A percentile compares a stretch with the other conserved stretches of the same genome.
These are phyloP conservation scores for Fusarium sp. DNA, from an alignment of 2,329 filamentous ascomycete species.

Conservation along the genomic window DNA sequence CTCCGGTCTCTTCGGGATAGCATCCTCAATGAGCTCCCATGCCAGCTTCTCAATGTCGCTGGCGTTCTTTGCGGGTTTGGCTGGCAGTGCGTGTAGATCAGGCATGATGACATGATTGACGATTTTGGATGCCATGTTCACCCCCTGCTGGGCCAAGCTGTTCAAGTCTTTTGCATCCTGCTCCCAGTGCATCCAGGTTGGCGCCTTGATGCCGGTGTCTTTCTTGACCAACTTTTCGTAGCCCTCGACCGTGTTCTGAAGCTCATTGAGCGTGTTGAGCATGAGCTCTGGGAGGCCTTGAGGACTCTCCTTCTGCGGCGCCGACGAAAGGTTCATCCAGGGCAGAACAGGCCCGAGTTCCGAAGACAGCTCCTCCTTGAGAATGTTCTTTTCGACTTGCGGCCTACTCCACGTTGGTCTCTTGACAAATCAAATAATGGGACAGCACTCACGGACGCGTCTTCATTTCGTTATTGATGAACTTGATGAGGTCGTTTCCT, in stretches of 20 bases:
- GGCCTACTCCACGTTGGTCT: slow-evolving; percentile 5
- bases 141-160: slow-evolving; percentile 43
- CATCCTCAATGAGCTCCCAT: slow-evolving; percentile 48
- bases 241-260: slow-evolving; percentile 31
- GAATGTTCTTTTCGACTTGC: neutral
- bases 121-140: slow-evolving; percentile 37
- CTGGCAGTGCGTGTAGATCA: slow-evolving; percentile 2
- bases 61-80: slow-evolving; percentile 14
- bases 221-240: slow-evolving; percentile 42
- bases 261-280: slow-evolving; percentile 28
- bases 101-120: slow-evolving; percentile 47
- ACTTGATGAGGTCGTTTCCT: slow-evolving; percentile 30
- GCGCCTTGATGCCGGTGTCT: slow-evolving; percentile 36
- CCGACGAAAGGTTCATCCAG: slow-evolving; percentile 22
- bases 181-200: slow-evolving; percentile 47
- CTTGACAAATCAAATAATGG: neutral
- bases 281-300: slow-evolving; percentile 16
- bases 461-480: slow-evolving; percentile 35
- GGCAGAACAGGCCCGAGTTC: slow-evolving; percentile 30
- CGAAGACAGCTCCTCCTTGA: slow-evolving; percentile 15
- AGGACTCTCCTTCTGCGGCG: neutral
- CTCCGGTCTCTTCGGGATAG: slow-evolving; percentile 30
- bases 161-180: slow-evolving; percentile 48
- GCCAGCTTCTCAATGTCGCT: slow-evolving; percentile 49
- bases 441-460: slow-evolving; percentile 20